Evolutionary conservation across 1,284 basidiomycete genomes (phyloP).

Genomic region (Leccinum fallax): DNA sequence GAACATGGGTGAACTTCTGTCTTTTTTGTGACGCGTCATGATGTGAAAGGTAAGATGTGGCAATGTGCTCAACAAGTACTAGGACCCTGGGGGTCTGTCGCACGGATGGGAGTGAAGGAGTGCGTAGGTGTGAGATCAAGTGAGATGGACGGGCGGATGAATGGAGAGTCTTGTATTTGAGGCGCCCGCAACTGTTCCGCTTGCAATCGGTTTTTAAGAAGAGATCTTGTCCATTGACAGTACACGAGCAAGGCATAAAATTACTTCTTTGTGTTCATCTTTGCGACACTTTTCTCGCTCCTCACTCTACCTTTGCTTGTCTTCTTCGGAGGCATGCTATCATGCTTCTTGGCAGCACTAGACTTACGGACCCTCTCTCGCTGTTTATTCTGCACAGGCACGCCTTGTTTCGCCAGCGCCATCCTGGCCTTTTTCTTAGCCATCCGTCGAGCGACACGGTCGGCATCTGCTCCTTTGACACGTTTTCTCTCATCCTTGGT

Average conservation of each 20-base stretch:
- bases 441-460: conserved; percentile 78
- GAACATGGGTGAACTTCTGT: too few species aligned
- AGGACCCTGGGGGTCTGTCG: too few species aligned
- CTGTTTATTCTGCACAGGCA: conserved; percentile 44
- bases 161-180: too few species aligned
- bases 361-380: conserved; percentile 53
- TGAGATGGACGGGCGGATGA: too few species aligned
- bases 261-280: conserved; percentile 62
- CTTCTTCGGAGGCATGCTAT: conserved; percentile 39
- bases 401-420: conserved; percentile 48
- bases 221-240: not conserved
- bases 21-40: too few species aligned
- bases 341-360: conserved; percentile 38
- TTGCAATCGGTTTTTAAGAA: too few species aligned
- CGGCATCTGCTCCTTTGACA: conserved; percentile 75
- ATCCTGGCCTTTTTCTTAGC: conserved; percentile 84
- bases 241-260: not conserved
- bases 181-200: too few species aligned
- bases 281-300: conserved; percentile 57
- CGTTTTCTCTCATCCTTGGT: conserved; percentile 87
- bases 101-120: too few species aligned
- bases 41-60: too few species aligned
- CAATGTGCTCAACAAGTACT: too few species aligned
- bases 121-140: too few species aligned
- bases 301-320: conserved; percentile 56